A percentile compares a stretch with the other conserved stretches of the same genome.
phyloP scores from a whole-genome alignment of 2,329 filamentous ascomycete species.

The Cadophora luteo-olivacea region DNA sequence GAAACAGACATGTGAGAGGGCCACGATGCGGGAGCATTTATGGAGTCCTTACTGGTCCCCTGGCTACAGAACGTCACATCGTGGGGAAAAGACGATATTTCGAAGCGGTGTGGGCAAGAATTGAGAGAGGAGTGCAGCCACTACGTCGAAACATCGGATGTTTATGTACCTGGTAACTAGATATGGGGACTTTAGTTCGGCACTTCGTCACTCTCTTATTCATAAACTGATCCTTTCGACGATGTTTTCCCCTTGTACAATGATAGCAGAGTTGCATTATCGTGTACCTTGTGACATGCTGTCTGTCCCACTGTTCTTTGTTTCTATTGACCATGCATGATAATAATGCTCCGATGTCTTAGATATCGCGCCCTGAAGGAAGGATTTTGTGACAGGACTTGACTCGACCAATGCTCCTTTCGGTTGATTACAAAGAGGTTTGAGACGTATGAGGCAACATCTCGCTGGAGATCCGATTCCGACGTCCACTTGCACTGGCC shows the following conservation, averaged over 20 bases:
- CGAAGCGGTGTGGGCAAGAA: not conserved
- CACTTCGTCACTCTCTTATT: not conserved
- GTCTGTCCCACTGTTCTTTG: conserved; percentile 1
- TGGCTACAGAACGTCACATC: not conserved
- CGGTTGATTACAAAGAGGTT: not conserved
- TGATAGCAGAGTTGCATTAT: not conserved
- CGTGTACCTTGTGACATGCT: not conserved
- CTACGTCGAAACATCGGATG: not conserved
- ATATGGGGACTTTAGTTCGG: not conserved
- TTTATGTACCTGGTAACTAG: not conserved
- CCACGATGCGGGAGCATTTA: not conserved
- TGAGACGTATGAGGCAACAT: not conserved
- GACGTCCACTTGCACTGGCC: not conserved
- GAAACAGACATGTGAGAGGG: not conserved
- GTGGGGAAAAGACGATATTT: not conserved
- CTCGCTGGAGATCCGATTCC: not conserved
- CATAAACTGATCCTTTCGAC: too few relatives aligned
- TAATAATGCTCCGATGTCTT: conserved; percentile 8
- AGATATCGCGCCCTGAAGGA: not conserved
- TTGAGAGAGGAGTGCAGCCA: not conserved
- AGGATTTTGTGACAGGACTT: too few relatives aligned
- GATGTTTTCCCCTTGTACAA: not conserved
- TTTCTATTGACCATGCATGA: not conserved
- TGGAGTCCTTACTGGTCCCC: not conserved
- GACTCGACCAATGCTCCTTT: not conserved